A percentile compares a stretch with the other conserved stretches of the same genome.
Conservation (phyloP, 2,329 filamentous ascomycete genomes). For the Ophiostoma ips region DNA sequence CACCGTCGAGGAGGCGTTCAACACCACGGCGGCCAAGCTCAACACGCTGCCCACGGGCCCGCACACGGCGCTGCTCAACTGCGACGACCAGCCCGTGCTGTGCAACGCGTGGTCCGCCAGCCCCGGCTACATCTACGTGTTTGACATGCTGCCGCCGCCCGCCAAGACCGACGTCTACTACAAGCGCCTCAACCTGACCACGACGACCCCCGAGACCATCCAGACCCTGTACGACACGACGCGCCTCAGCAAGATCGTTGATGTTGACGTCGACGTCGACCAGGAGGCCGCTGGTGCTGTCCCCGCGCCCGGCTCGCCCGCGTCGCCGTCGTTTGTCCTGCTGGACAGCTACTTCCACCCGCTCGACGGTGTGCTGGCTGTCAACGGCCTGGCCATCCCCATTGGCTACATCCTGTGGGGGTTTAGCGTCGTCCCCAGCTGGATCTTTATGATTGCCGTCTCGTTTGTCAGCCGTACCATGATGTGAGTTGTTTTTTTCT, state of each 20-base stretch:
- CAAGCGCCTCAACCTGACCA: conserved; percentile 56
- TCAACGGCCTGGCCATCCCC: conserved; percentile 48
- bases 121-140: conserved; percentile 51
- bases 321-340: conserved; percentile 29
- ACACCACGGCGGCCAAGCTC: conserved; percentile 51
- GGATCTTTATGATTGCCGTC: conserved; percentile 64
- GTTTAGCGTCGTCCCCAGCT: conserved; percentile 54
- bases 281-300: background rate
- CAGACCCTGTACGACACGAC: background rate
- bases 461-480: conserved; percentile 60
- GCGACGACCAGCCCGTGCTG: conserved; percentile 58
- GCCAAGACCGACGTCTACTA: conserved; percentile 50
- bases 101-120: conserved; percentile 60
- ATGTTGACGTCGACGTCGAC: too few species aligned
- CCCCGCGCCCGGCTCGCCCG: background rate
- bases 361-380: conserved; percentile 52
- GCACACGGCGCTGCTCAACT: conserved; percentile 57
- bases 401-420: conserved; percentile 55
- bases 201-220: conserved; percentile 49
- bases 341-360: conserved; percentile 61
- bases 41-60: conserved; percentile 46
- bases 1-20: conserved; percentile 49
- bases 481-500: conserved; percentile 46
- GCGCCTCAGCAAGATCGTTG: background rate
- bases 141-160: conserved; percentile 52